Percentiles rank a stretch among this genome's conserved stretches.
Conservation (phyloP, 805 yeast genomes). For the Candida silvicultrix region DNA sequence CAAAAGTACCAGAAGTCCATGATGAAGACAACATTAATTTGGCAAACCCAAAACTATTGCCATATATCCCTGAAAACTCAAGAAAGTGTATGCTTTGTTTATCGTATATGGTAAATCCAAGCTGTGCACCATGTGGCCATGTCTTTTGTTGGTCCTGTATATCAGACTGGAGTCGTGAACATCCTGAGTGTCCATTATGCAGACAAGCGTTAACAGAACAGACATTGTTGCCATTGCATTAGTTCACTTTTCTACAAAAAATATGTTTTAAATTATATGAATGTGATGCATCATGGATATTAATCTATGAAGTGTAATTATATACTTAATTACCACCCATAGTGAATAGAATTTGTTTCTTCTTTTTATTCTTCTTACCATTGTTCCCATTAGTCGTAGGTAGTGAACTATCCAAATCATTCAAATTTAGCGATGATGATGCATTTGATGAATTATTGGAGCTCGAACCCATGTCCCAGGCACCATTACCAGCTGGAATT, state of each 20-base stretch:
- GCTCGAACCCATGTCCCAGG: constrained; percentile 24
- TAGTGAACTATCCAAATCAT: background rate
- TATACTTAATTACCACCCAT: constrained; percentile 33
- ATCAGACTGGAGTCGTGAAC: constrained; percentile 82
- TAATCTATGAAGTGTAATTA: too few species aligned
- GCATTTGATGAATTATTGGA: constrained; percentile 1
- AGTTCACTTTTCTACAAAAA: background rate
- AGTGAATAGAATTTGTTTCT: constrained; percentile 47
- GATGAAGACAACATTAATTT: constrained; percentile 39
- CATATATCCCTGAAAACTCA: constrained; percentile 64
- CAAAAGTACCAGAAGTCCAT: constrained; percentile 3
- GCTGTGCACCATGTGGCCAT: constrained; percentile 89
- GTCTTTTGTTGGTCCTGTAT: constrained; percentile 90
- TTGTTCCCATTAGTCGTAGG: constrained; percentile 8
- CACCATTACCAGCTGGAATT: constrained; percentile 30
- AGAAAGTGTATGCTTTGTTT: constrained; percentile 83
- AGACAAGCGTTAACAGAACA: constrained; percentile 52
- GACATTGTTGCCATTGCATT: constrained; percentile 19
- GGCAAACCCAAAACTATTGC: constrained; percentile 47
- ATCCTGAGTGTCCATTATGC: constrained; percentile 89
- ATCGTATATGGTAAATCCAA: constrained; percentile 71
- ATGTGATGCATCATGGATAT: too few species aligned
- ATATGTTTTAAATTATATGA: too few species aligned
- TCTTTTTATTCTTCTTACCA: constrained; percentile 37
- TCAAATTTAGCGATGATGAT: background rate